These are phyloP conservation scores for Lentinus tigrinus DNA, from an alignment of 768 basidiomycete genomes.

Conservation along the genomic window DNA sequence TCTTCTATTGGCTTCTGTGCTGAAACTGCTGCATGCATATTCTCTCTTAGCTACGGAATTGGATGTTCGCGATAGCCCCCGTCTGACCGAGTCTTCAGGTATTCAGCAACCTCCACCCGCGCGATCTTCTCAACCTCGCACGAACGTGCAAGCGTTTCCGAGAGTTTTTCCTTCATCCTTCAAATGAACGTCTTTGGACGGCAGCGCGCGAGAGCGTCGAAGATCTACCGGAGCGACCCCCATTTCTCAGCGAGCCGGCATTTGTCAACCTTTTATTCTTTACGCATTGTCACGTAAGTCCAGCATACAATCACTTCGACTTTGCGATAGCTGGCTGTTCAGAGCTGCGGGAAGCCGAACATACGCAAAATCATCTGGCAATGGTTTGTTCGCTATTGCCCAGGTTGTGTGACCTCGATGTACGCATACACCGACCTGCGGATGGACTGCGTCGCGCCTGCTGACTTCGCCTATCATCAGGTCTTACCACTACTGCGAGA, in stretches of 20 bases:
- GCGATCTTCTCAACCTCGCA: neutral
- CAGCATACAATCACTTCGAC: neutral
- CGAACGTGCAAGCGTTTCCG: constrained; percentile 9
- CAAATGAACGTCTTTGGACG: neutral
- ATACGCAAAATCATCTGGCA: neutral
- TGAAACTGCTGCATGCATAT: no score
- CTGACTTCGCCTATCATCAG: no score
- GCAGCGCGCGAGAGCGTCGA: neutral
- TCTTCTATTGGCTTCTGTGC: no score
- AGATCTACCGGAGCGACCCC: neutral
- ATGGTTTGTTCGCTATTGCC: neutral
- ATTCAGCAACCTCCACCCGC: neutral
- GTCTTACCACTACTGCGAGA: no score
- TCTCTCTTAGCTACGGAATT: no score
- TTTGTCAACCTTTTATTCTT: neutral
- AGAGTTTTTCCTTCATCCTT: neutral
- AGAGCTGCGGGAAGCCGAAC: neutral
- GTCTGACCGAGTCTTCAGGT: neutral
- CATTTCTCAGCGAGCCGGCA: neutral
- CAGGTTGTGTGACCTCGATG: neutral
- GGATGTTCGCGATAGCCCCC: no score
- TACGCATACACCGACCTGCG: neutral
- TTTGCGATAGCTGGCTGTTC: neutral
- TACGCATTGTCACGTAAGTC: neutral
- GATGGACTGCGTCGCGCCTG: no score